Percentiles rank a stretch among this genome's conserved stretches.
Evolutionary conservation across 305 asterid genomes (phyloP).

Genomic region (Coffea humblotiana): DNA sequence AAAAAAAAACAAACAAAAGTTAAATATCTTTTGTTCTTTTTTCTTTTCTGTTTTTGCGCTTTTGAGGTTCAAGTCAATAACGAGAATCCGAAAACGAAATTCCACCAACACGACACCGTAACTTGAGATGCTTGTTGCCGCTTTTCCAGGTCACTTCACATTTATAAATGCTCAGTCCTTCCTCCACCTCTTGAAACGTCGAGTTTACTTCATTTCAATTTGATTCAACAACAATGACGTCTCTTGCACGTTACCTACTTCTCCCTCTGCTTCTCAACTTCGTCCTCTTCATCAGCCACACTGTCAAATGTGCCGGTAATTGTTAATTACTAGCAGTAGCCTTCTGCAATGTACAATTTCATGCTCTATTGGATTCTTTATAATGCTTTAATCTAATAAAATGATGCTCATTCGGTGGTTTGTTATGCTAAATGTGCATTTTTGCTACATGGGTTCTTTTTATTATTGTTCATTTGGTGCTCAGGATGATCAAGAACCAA

Average conservation of each 20-base stretch:
- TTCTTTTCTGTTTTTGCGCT: not conserved
- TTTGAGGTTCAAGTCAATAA: not conserved
- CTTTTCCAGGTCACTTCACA: conserved; percentile 10
- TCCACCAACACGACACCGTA: conserved; percentile 36
- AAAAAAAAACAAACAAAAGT: too few relatives aligned
- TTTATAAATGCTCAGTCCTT: not conserved
- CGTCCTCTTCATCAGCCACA: conserved; percentile 27
- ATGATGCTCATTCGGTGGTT: not conserved
- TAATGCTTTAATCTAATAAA: not conserved
- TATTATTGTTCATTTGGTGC: conserved; percentile 7
- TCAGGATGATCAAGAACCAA: conserved; percentile 1
- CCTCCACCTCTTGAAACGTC: not conserved
- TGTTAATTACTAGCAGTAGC: not conserved
- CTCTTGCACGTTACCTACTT: conserved; percentile 38
- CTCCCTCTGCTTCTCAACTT: conserved; percentile 51
- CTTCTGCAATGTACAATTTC: not conserved
- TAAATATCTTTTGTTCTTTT: too few relatives aligned
- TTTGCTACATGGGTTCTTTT: conserved; percentile 16
- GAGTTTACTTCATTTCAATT: conserved; percentile 15
- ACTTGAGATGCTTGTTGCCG: conserved; percentile 1
- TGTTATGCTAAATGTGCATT: not conserved
- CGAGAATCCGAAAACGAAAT: conserved; percentile 21
- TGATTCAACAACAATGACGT: conserved; percentile 41
- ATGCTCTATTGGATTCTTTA: conserved; percentile 20
- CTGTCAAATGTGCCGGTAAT: conserved; percentile 58